Conservation (phyloP, 2,329 filamentous ascomycete species). For the Ascochyta koolunga region DNA sequence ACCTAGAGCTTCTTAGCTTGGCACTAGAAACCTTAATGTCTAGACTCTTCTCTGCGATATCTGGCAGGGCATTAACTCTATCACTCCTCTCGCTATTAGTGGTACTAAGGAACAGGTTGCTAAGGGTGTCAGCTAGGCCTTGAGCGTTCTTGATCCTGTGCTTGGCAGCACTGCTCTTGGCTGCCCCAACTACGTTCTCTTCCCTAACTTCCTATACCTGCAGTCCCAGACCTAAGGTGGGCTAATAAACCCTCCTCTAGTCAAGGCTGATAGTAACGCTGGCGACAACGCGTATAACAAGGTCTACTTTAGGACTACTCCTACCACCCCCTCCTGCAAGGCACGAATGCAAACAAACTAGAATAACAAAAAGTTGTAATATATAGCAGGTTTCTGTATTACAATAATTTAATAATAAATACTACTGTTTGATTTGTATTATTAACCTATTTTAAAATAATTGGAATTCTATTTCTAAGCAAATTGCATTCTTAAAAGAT, state of each 20-base stretch:
- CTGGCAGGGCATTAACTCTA: conserved; percentile 45
- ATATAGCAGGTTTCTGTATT: background rate
- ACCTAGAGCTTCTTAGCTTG: conserved; percentile 36
- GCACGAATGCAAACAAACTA: background rate
- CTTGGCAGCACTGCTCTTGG: conserved; percentile 41
- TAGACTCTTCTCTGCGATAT: conserved; percentile 43
- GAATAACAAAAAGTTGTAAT: background rate
- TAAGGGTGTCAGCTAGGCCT: conserved; percentile 35
- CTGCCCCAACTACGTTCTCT: conserved; percentile 36
- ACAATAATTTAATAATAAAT: background rate
- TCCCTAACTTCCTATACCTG: conserved; percentile 39
- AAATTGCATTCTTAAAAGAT: no score
- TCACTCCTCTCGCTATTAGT: conserved; percentile 41
- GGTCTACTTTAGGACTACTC: conserved; percentile 45
- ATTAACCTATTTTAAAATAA: no score
- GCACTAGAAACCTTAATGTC: conserved; percentile 39
- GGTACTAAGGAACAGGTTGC: conserved; percentile 28
- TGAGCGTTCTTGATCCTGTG: conserved; percentile 38
- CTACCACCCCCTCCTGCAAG: conserved; percentile 25
- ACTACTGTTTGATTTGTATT: background rate
- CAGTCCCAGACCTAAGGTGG: conserved; percentile 36
- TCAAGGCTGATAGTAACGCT: conserved; percentile 28
- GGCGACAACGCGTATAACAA: conserved; percentile 48
- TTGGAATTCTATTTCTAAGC: no score
- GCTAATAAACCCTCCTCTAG: conserved; percentile 32